Evolutionary conservation across 1,284 basidiomycete genomes (phyloP), one percentile per base, ranked within the genome.

Genomic region (Trichosporon ovoides): DNA sequence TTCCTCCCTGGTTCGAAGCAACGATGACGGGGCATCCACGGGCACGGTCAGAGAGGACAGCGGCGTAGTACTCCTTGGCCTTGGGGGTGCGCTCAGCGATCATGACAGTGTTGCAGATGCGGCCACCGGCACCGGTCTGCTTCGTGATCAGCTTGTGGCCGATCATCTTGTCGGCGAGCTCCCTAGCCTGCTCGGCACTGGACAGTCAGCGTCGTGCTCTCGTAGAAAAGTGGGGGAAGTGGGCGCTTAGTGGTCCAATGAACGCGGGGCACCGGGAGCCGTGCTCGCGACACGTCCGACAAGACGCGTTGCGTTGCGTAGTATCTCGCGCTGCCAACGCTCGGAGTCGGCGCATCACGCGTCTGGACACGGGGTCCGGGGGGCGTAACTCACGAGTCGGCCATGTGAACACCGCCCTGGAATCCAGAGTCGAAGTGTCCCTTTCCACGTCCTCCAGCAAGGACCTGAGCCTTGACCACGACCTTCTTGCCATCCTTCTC

Each of bases 81-180:
- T 95, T 91, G 59, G 91, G 85, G 64, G 93, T 88, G 65, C 91
- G 87, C 80, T 98, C 94, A 16, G 96, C 96, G 58, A 99, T 83
- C 96, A 99, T 98, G 71, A 99, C 93, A 65, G 95, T 88, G 72
- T 98, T 98, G 83, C 96, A 98, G 67, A 93, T 78, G 63, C 94
- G 87, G 56, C 96, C 96, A 55, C 75, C 87, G 59, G 88, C 89
- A 68, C 96, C 96, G 20, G 96, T 99, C 79, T 99, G 96, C 79
- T 99, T 99, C 64, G 96, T 98, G 81, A 99, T 98, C 69, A 99
- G 86, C 66, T 90, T 91, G 63, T 89, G 83, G 57, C 94, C 94
- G 62, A 99, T 85, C 96, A 99, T 99, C 81, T 95, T 87, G 66
- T 80, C 78, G 18, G 96, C 95, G 67, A 85, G 84, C 55, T 95